A percentile compares a stretch with the other conserved stretches of the same genome.
phyloP scores from a whole-genome alignment of 306 rosid species.

The Trifolium fragiferum region DNA sequence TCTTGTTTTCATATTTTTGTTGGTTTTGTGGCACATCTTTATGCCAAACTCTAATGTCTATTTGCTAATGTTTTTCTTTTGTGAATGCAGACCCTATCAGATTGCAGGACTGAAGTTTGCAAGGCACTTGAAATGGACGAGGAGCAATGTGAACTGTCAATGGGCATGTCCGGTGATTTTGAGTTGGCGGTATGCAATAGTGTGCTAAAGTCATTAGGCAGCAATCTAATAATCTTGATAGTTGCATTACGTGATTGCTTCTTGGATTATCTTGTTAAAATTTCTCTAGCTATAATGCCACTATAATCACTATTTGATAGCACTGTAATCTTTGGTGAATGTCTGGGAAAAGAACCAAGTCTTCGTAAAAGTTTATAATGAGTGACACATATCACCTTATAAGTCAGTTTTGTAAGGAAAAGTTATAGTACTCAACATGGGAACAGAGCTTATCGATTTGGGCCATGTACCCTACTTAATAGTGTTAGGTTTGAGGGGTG shows the following conservation, averaged over 20 bases:
- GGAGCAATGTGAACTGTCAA: constrained; percentile 88
- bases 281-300: too few relatives aligned
- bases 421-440: not conserved
- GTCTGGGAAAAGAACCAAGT: too few relatives aligned
- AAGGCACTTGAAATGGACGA: constrained; percentile 74
- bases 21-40: constrained; percentile 20
- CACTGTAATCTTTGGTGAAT: not conserved
- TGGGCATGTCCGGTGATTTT: constrained; percentile 97
- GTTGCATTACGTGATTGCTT: constrained; percentile 19
- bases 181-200: constrained; percentile 78
- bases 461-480: too few relatives aligned
- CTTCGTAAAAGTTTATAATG: not conserved
- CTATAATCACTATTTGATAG: not conserved
- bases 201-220: constrained; percentile 14
- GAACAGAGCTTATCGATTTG: not conserved
- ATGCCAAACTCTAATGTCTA: constrained; percentile 28
- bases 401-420: not conserved
- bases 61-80: constrained; percentile 40
- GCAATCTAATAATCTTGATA: constrained; percentile 6
- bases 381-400: not conserved
- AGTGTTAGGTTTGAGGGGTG: too few relatives aligned
- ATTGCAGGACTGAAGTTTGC: constrained; percentile 85
- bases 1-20: not conserved
- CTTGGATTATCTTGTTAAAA: not conserved
- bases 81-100: constrained; percentile 63